Evolutionary conservation across 2,329 filamentous ascomycete species (phyloP).

Genomic region (Talaromyces sp.): DNA sequence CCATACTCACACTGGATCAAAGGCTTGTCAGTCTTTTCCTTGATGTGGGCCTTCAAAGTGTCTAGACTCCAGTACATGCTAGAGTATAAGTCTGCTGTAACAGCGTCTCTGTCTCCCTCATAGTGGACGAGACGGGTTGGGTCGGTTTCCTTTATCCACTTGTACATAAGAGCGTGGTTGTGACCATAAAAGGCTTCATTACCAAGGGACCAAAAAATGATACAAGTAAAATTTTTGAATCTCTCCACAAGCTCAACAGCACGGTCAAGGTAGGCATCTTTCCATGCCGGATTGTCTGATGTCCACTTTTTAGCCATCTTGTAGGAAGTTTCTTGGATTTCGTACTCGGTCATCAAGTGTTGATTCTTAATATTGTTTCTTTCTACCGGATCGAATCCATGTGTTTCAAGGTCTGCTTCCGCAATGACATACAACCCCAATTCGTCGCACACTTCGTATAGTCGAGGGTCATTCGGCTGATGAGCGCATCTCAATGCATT

Average conservation of each 20-base stretch:
- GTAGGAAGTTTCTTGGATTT: constrained; percentile 54
- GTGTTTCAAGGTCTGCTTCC: constrained; percentile 38
- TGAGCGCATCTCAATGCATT: constrained; percentile 68
- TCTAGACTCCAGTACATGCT: constrained; percentile 63
- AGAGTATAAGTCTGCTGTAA: constrained; percentile 63
- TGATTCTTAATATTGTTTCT: constrained; percentile 52
- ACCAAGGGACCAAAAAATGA: constrained; percentile 70
- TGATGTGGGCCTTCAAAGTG: constrained; percentile 47
- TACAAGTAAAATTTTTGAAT: constrained; percentile 66
- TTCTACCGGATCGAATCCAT: constrained; percentile 34
- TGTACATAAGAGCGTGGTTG: constrained; percentile 67
- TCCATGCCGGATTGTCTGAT: constrained; percentile 32
- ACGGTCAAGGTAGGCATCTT: constrained; percentile 65
- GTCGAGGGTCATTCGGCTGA: constrained; percentile 51
- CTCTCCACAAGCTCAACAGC: constrained; percentile 62
- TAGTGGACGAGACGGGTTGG: constrained; percentile 61
- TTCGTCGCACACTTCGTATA: constrained; percentile 34
- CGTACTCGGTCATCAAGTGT: constrained; percentile 57
- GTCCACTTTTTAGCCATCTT: constrained; percentile 26
- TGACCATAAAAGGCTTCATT: constrained; percentile 70
- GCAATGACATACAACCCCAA: constrained; percentile 37
- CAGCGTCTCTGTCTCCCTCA: constrained; percentile 60
- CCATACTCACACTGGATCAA: constrained; percentile 50
- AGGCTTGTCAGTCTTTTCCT: constrained; percentile 45
- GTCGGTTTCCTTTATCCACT: constrained; percentile 57